These are phyloP conservation scores for Botrytis elliptica DNA, from an alignment of 2,329 filamentous ascomycete genomes.

Conservation along the genomic window DNA sequence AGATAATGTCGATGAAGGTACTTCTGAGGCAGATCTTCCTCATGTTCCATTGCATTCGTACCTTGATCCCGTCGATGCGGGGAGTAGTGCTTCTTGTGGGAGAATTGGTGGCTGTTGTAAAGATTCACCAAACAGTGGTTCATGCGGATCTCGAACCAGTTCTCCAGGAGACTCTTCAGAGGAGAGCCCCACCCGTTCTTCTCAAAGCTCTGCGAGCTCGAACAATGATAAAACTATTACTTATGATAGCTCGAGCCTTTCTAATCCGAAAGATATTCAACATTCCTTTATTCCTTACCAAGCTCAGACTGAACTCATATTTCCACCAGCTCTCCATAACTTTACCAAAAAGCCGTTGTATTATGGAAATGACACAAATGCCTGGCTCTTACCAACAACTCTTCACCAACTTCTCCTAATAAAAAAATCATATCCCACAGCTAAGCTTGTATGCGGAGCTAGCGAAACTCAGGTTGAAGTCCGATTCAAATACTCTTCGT, in stretches of 20 bases:
- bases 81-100: slow-evolving; percentile 30
- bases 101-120: slow-evolving; percentile 64
- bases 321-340: slow-evolving; percentile 78
- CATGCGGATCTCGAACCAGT: slow-evolving; percentile 19
- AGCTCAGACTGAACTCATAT: slow-evolving; percentile 88
- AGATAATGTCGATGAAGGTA: slow-evolving; percentile 53
- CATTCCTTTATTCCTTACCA: slow-evolving; percentile 77
- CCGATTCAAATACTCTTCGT: slow-evolving; percentile 92
- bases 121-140: slow-evolving; percentile 50
- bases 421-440: slow-evolving; percentile 75
- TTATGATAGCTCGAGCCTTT: no score
- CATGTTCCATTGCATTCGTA: slow-evolving; percentile 31
- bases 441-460: slow-evolving; percentile 91
- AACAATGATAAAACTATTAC: slow-evolving; percentile 58
- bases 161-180: slow-evolving; percentile 26
- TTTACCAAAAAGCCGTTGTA: slow-evolving; percentile 76
- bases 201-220: slow-evolving; percentile 87
- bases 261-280: slow-evolving; percentile 19
- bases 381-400: slow-evolving; percentile 85
- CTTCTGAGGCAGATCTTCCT: slow-evolving; percentile 22
- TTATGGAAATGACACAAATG: slow-evolving; percentile 89
- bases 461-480: slow-evolving; percentile 97
- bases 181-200: slow-evolving; percentile 22
- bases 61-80: slow-evolving; percentile 18
- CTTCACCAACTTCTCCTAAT: slow-evolving; percentile 84